Conservation (phyloP, 2,329 filamentous ascomycete species). For the Beauveria pseudobassiana region DNA sequence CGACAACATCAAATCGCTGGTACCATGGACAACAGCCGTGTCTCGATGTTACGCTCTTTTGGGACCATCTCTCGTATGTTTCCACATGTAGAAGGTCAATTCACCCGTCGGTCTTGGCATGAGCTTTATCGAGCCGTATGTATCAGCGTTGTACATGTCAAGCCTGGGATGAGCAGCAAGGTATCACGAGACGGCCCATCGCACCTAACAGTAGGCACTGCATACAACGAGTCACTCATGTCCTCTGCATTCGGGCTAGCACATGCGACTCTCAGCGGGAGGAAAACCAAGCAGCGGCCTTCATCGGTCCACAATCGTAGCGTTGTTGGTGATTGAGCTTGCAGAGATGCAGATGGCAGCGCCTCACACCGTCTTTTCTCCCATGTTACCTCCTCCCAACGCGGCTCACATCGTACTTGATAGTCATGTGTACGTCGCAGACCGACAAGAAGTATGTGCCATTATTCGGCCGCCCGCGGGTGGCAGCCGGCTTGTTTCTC, state of each 20-base stretch:
- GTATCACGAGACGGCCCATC: neutral
- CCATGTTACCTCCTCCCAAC: neutral
- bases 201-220: neutral
- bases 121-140: neutral
- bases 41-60: neutral
- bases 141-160: neutral
- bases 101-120: neutral
- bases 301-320: neutral
- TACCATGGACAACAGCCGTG: neutral
- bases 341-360: slow-evolving; percentile 6
- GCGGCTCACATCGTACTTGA: neutral
- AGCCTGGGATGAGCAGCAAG: neutral
- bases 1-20: neutral
- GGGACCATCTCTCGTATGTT: neutral
- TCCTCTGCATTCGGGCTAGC: neutral
- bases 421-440: neutral
- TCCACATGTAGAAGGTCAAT: neutral
- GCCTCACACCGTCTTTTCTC: neutral
- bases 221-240: neutral
- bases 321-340: slow-evolving; percentile 4
- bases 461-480: neutral
- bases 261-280: neutral
- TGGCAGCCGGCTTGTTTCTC: neutral
- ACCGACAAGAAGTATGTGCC: neutral
- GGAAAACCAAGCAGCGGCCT: neutral